Base-by-base conservation (phyloP, 805 yeast genomes). In the Kodamaea kaohsiungensis region DNA sequence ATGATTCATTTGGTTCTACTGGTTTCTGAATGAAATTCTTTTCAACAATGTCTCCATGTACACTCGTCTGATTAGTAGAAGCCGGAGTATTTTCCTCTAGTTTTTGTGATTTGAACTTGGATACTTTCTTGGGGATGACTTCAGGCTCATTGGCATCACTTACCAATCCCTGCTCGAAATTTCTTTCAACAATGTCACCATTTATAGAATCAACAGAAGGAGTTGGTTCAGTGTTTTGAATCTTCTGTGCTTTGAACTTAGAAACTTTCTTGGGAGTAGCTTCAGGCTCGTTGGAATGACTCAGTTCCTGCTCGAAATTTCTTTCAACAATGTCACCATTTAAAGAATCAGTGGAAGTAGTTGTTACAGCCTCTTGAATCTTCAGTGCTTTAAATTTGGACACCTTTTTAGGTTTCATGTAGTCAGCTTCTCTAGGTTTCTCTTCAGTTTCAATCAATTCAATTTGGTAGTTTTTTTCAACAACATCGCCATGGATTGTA, bases 221-320 rank as follows among this genome's bases (percentile, higher is more conserved):
- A 13, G 43, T 15, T 19, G 25, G n/a, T 2, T 19, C 7, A 2
- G 16, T 2, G 16, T 46, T 40, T 16, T 37, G 38, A 6, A 22
- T 22, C 38, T 39, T 55, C 16, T 22, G 46, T 9, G 59, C 52
- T 48, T 52, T 56, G 40, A 58, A 59, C 19, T 54, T 47, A 8
- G 63, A 57, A 12, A 58, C 48, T 33, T 54, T 56, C 18, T n/a
- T n/a, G n/a, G n/a, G n/a, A n/a, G n/a, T n/a, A n/a, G n/a, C 6
- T 6, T 22, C 25, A 22, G 25, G 6, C 6, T 22, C 25, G 25
- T 22, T 22, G 25, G 6, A 22, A 6, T 22, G 3, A 6, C 17
- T 40, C 13, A 10, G 16, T 12, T 40, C 45, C 7, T 40, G 4
- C 25, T 40, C 25, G 45, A n/a, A 6, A 7, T 9, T 40, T 12